Base-by-base conservation (phyloP, 345 rosid species). In the Lepidium sativum region DNA sequence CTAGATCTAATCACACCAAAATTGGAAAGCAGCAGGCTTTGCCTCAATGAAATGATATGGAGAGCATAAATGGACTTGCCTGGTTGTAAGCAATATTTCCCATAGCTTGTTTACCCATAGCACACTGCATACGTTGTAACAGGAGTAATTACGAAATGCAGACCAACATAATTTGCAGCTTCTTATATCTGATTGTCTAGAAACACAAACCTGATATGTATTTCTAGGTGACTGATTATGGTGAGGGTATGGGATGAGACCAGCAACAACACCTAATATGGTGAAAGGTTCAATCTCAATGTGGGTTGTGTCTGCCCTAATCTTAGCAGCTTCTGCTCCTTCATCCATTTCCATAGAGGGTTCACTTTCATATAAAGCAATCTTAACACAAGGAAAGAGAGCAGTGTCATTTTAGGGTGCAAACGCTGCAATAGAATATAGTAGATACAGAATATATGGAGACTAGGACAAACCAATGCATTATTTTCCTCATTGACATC, bases 21-120 rank as follows among this genome's bases (percentile, higher is more conserved):
- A 59, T 3, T 45, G 31, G 12, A 60, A 39, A 58, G 18, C 42
- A 49, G 48, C 8, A 45, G 18, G 35, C 34, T 25, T 25, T 42
- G 53, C 42, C 54, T 37, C 53, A 64, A 34, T 40, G 43, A 48
- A 32, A 39, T 51, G 16, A 17, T 52, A 50, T 35, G 32, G 31
- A 5, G 31, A 50, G 73, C 13, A 49, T 44, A 62, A 61, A 14
- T 29, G 38, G 51, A 71, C 87, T 78, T 77, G 77, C 98, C 91
- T 92, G 90, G 75, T 92, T 92, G 76, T 86, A 87, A 54, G 97
- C 96, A 56, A 92, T 86, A 70, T 87, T 92, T 61, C 97, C 98
- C 98, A 92, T 92, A 10, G 96, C 96, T 82, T 92, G 98, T 83
- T 92, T 92, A 58, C 98, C 98, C 97, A 92, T 92, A 52, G 97